Evolutionary conservation across 177 flowering plant genomes (phyloP).

Genomic region (Vitis hybrid): DNA sequence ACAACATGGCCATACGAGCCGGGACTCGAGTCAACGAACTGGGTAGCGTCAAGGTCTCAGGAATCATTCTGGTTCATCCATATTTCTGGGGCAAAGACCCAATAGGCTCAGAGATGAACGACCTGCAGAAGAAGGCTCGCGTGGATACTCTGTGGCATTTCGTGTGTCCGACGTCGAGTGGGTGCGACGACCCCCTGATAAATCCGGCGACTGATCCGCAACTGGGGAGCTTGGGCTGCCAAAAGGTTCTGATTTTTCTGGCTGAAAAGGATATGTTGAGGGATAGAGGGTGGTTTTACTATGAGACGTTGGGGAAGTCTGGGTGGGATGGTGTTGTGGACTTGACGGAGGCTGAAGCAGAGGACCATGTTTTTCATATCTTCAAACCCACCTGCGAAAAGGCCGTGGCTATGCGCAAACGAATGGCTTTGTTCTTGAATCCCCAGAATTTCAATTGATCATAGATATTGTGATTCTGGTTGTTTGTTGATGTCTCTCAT

Average conservation of each 20-base stretch:
- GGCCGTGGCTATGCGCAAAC: conserved; percentile 17
- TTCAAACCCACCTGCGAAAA: conserved; percentile 23
- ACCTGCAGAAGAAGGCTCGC: not conserved
- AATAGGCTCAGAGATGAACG: conserved; percentile 19
- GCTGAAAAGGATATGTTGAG: conserved; percentile 40
- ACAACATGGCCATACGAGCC: conserved; percentile 28
- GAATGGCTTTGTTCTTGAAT: conserved; percentile 26
- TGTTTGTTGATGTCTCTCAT: too few relatives aligned
- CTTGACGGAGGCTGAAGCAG: conserved; percentile 38
- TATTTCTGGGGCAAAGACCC: conserved; percentile 38
- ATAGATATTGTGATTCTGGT: too few relatives aligned
- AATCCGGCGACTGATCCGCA: conserved; percentile 27
- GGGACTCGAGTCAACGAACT: conserved; percentile 4
- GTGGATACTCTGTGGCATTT: conserved; percentile 16
- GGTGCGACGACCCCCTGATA: conserved; percentile 29
- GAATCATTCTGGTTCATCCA: conserved; percentile 36
- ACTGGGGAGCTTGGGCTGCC: conserved; percentile 23
- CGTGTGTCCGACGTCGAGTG: conserved; percentile 16
- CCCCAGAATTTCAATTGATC: too few relatives aligned
- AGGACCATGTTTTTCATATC: conserved; percentile 39
- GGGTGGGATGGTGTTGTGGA: conserved; percentile 42
- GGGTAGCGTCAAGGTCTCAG: conserved; percentile 11
- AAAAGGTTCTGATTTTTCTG: conserved; percentile 35
- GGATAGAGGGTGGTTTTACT: conserved; percentile 30
- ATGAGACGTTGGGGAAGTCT: conserved; percentile 24